Base-by-base conservation (phyloP, 2,329 filamentous ascomycete genomes). In the Onygenales sp. region DNA sequence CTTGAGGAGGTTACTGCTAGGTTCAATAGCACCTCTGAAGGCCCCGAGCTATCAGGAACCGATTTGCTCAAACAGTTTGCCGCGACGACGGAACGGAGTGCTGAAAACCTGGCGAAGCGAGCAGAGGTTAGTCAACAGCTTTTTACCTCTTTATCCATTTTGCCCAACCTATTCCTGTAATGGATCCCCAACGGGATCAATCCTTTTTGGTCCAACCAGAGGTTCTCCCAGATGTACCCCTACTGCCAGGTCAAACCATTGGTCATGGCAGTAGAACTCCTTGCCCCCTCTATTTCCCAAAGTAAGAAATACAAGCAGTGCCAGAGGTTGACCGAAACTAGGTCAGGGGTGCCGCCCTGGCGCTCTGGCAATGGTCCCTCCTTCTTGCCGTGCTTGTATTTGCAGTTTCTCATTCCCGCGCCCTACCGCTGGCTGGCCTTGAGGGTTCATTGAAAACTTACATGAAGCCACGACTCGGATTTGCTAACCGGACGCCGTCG, bases 21-120 rank as follows among this genome's bases (percentile, higher is more conserved):
- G 44, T 64, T 67, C 17, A 66, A 62, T 21, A 65, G 60, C 10
- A 67, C 61, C 8, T 59, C 63, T 2, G 66, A 68, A 40, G 58
- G 61, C 33, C 56, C 65, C 9, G 63, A 70, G 49, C 65, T 70
- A 53, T 69, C 69, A 10, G 65, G 63, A 42, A 62, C 67, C 39
- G 68, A 73, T 50, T 64, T 73, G 42, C 61, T 70, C 17, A 70
- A 69, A 52, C 68, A 71, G 57, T 75, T 74, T 40, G 74, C 73
- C n/a, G 77, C 76, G 32, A 74, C 79, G 42, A 74, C 79, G 56
- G 81, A 81, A 67, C 82, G 81, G 59, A 81, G 73, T 49, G 62
- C 69, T 27, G 70, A 73, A 54, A 65, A 67, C 36, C 62, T 73
- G 33, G 69, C 70, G 33, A 67, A 71, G 55, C 69, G 70, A 55